Evolutionary conservation across 441 rosid species (phyloP).

Genomic region (Corymbia calophylla): DNA sequence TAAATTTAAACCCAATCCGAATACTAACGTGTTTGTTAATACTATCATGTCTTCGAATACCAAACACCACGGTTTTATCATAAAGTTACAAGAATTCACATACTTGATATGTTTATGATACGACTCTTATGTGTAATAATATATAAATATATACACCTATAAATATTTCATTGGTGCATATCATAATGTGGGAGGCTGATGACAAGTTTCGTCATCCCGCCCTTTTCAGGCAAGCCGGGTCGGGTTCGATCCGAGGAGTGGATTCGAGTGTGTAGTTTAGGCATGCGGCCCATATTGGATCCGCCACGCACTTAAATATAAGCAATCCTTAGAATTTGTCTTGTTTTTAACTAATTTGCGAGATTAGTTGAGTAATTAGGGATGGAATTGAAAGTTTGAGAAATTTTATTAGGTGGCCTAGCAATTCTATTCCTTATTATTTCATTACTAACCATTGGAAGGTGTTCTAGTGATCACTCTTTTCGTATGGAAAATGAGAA

Average conservation of each 20-base stretch:
- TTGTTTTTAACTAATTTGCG: background rate
- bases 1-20: background rate
- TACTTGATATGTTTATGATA: background rate
- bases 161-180: too few relatives aligned
- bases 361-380: background rate
- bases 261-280: background rate
- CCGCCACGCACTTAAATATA: accelerated
- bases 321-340: too few relatives aligned
- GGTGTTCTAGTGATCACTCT: too few relatives aligned
- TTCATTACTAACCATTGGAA: background rate
- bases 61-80: background rate
- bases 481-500: too few relatives aligned
- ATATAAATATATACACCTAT: too few relatives aligned
- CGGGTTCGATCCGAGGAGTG: accelerated
- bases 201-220: accelerated
- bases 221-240: background rate
- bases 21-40: background rate
- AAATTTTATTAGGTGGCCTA: background rate
- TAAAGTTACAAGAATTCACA: background rate
- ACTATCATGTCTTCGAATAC: background rate
- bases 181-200: background rate
- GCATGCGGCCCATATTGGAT: accelerated
- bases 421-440: accelerated
- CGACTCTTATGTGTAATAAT: background rate
- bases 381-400: background rate